These are phyloP conservation scores for Ceratocystis colombiana DNA, from an alignment of 2,329 filamentous ascomycete genomes.

Conservation along the genomic window DNA sequence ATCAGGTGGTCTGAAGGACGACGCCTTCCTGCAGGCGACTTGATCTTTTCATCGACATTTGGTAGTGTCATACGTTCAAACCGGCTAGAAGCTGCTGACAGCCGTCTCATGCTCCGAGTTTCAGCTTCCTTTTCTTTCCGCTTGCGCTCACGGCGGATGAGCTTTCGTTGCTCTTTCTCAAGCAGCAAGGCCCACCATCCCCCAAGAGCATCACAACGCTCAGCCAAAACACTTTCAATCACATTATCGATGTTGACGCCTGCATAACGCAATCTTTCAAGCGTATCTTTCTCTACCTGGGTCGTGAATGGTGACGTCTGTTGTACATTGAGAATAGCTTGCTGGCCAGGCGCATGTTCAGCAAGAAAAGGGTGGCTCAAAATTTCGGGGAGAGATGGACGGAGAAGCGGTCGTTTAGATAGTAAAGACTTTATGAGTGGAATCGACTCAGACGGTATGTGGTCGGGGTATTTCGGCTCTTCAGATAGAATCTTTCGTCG, in stretches of 20 bases:
- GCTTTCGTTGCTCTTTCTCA: constrained; percentile 89
- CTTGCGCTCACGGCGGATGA: constrained; percentile 66
- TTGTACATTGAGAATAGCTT: constrained; percentile 75
- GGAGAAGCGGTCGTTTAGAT: constrained; percentile 76
- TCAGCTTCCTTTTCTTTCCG: constrained; percentile 77
- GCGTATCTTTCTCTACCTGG: constrained; percentile 73
- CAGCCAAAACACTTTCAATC: constrained; percentile 83
- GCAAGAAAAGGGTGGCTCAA: constrained; percentile 77
- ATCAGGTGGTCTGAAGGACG: constrained; percentile 37
- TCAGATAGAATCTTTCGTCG: constrained; percentile 74
- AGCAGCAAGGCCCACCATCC: constrained; percentile 95
- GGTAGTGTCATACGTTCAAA: constrained; percentile 69
- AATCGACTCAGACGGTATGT: constrained; percentile 66
- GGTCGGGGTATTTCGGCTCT: constrained; percentile 75
- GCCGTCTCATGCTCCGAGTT: constrained; percentile 63
- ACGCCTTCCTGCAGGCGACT: constrained; percentile 18
- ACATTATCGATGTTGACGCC: constrained; percentile 91
- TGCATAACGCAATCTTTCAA: constrained; percentile 85
- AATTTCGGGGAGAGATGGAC: constrained; percentile 75
- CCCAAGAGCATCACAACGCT: constrained; percentile 78
- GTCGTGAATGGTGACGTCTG: constrained; percentile 77
- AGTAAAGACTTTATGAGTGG: constrained; percentile 69
- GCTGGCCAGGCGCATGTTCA: constrained; percentile 78
- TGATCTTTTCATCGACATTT: constrained; percentile 66
- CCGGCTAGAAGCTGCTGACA: constrained; percentile 83